Conservation (phyloP, 192 early-diverging fungal species). For the Coemansia sp. region DNA sequence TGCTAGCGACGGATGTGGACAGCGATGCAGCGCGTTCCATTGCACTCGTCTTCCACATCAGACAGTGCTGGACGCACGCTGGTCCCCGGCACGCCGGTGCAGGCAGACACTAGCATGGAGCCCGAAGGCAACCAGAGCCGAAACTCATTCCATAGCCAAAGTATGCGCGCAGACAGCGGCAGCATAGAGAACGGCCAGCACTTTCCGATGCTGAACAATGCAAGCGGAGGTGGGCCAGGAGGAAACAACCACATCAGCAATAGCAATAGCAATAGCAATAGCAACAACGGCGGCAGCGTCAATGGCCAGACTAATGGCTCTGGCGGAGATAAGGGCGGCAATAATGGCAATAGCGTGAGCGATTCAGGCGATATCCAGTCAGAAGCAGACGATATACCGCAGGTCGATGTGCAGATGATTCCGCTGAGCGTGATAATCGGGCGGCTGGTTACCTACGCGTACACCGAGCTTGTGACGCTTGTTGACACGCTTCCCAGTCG, state of each 20-base stretch:
- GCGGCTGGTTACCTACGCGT: conserved; percentile 64
- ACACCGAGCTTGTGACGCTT: conserved; percentile 65
- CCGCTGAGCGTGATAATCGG: conserved; percentile 61
- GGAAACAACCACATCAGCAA: background rate
- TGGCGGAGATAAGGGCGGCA: conserved; percentile 1
- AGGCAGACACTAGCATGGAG: conserved; percentile 1
- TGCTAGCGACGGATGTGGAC: conserved; percentile 28
- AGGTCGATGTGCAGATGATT: conserved; percentile 65
- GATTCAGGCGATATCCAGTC: conserved; percentile 9
- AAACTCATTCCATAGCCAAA: conserved; percentile 7
- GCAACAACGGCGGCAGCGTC: background rate
- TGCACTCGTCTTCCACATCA: conserved; percentile 12
- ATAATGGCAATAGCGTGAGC: conserved; percentile 7
- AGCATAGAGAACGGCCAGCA: background rate
- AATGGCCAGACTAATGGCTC: conserved; percentile 2
- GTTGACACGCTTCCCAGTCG: conserved; percentile 66
- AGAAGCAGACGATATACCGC: conserved; percentile 52
- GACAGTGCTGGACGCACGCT: conserved; percentile 24
- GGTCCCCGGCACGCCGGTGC: conserved; percentile 21
- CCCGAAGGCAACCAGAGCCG: background rate
- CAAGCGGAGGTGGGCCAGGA: background rate
- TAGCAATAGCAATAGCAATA: background rate
- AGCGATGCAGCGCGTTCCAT: conserved; percentile 45
- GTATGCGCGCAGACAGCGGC: background rate
- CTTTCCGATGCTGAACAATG: background rate